These are phyloP conservation scores for Phytophthora sp. DNA, from an alignment of 352 stramenopile species.

Conservation along the genomic window DNA sequence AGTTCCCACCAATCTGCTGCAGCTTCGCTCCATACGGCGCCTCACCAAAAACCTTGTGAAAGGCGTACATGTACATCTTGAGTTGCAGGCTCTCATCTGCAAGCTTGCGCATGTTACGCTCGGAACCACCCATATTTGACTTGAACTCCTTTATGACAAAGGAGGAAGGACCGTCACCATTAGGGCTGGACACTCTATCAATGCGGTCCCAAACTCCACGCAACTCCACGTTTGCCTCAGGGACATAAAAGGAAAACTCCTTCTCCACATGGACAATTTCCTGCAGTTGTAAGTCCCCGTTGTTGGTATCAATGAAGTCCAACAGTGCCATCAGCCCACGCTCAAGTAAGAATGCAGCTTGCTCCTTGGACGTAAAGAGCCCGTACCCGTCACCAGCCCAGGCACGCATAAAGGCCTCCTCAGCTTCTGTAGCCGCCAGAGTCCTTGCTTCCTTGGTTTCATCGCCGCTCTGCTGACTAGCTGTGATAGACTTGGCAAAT, in stretches of 20 bases:
- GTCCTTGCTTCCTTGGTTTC: slow-evolving; percentile 14
- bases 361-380: slow-evolving; percentile 48
- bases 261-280: slow-evolving; percentile 68
- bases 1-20: slow-evolving; percentile 60
- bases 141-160: slow-evolving; percentile 87
- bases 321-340: slow-evolving; percentile 44
- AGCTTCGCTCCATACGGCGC: slow-evolving; percentile 60
- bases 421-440: slow-evolving; percentile 17
- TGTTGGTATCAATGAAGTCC: slow-evolving; percentile 52
- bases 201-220: slow-evolving; percentile 83
- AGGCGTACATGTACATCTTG: slow-evolving; percentile 85
- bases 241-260: slow-evolving; percentile 60
- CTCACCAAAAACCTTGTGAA: slow-evolving; percentile 57
- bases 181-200: slow-evolving; percentile 32
- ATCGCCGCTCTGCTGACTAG: slow-evolving; percentile 2
- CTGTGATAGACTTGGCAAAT: slow-evolving; percentile 42
- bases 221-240: slow-evolving; percentile 56
- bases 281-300: slow-evolving; percentile 14
- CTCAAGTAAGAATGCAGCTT: slow-evolving; percentile 40
- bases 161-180: slow-evolving; percentile 3
- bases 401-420: slow-evolving; percentile 32
- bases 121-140: slow-evolving; percentile 65
- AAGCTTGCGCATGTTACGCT: slow-evolving; percentile 57
- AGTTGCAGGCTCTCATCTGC: slow-evolving; percentile 80
- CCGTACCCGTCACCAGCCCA: slow-evolving; percentile 39